phyloP scores from a whole-genome alignment of 1,139 yeast species.

The Sugiyamaella japonica region DNA sequence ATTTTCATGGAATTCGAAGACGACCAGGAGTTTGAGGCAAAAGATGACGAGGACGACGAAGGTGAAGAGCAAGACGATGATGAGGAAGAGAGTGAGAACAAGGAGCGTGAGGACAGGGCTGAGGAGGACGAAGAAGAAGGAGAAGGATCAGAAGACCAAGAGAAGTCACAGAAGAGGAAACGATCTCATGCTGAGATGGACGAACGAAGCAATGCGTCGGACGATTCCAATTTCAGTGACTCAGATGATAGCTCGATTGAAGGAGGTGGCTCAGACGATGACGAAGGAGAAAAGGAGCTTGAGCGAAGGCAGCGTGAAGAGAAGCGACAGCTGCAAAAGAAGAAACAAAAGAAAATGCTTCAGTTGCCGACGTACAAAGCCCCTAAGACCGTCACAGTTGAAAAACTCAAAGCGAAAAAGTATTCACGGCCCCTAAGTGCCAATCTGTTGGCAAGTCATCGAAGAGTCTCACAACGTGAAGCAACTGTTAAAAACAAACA shows the following conservation, averaged over 20 bases:
- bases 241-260: slow-evolving; percentile 34
- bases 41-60: slow-evolving; percentile 35
- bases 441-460: slow-evolving; percentile 54
- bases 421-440: slow-evolving; percentile 33
- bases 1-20: slow-evolving; percentile 84
- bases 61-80: slow-evolving; percentile 26
- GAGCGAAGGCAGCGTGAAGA: slow-evolving; percentile 34
- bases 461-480: slow-evolving; percentile 77
- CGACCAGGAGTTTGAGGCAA: slow-evolving; percentile 69
- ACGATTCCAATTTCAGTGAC: slow-evolving; percentile 39
- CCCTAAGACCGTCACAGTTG: slow-evolving; percentile 15
- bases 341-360: slow-evolving; percentile 34
- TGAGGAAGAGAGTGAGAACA: slow-evolving; percentile 27
- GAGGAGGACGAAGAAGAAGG: slow-evolving; percentile 18
- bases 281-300: slow-evolving; percentile 41
- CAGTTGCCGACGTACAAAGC: slow-evolving; percentile 27
- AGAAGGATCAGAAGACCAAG: not conserved
- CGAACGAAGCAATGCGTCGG: slow-evolving; percentile 20
- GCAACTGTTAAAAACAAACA: slow-evolving; percentile 79
- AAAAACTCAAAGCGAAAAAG: slow-evolving; percentile 24
- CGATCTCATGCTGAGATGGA: slow-evolving; percentile 16
- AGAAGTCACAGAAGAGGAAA: not conserved
- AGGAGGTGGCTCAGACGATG: slow-evolving; percentile 35
- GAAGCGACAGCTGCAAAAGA: slow-evolving; percentile 29
- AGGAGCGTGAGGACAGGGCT: slow-evolving; percentile 17